Conservation (phyloP, 495 filamentous ascomycete genomes). For the Evernia prunastri region DNA sequence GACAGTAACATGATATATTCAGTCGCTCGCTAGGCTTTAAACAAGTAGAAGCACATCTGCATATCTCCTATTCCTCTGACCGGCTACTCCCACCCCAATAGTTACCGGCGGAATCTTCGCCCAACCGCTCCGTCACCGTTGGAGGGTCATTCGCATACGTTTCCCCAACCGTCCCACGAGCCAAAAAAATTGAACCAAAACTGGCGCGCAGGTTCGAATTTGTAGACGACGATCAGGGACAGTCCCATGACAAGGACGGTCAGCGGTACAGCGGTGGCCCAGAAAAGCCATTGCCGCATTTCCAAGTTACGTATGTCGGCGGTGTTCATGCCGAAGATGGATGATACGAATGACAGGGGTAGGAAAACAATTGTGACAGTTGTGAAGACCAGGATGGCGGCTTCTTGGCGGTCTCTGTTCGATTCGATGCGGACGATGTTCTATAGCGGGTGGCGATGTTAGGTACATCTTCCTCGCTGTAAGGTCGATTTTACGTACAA, state of each 20-base stretch:
- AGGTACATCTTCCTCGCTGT: background rate
- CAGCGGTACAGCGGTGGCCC: constrained; percentile 29
- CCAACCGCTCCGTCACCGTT: too few species aligned
- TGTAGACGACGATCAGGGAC: too few species aligned
- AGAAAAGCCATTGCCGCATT: constrained; percentile 41
- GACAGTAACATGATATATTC: too few species aligned
- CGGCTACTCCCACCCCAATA: too few species aligned
- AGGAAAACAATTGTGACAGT: constrained; percentile 43
- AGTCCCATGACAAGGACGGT: background rate
- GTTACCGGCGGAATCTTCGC: too few species aligned
- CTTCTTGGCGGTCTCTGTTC: constrained; percentile 31
- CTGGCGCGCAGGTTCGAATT: too few species aligned
- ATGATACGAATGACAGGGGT: constrained; percentile 33
- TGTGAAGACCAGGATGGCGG: constrained; percentile 33
- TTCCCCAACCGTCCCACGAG: too few species aligned
- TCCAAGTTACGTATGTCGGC: constrained; percentile 46
- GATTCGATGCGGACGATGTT: constrained; percentile 26
- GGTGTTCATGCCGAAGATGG: constrained; percentile 42
- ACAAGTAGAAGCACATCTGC: too few species aligned
- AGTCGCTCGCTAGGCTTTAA: too few species aligned
- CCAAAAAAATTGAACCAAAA: too few species aligned
- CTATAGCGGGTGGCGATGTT: constrained; percentile 19
- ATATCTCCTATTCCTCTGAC: too few species aligned
- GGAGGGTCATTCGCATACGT: too few species aligned
- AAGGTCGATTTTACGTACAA: background rate